phyloP scores from a whole-genome alignment of 805 yeast species.

The Debaryomyces prosopidis region DNA sequence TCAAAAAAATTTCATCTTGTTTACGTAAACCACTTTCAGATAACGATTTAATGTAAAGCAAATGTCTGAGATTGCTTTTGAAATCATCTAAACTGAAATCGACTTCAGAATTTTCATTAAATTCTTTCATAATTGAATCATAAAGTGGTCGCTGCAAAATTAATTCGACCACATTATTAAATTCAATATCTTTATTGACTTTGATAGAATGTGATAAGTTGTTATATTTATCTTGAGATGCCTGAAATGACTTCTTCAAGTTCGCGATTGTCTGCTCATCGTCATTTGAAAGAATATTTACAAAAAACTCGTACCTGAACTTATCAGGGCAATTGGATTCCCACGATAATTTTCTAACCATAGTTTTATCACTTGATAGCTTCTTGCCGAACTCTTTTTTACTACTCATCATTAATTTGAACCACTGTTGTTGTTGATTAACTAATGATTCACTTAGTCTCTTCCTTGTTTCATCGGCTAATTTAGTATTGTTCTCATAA shows the following conservation, averaged over 20 bases:
- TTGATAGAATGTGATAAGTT: slow-evolving; percentile 28
- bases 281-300: slow-evolving; percentile 22
- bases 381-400: slow-evolving; percentile 24
- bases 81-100: slow-evolving; percentile 13
- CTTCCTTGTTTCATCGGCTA: slow-evolving; percentile 20
- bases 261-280: slow-evolving; percentile 15
- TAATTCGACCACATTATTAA: slow-evolving; percentile 22
- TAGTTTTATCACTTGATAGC: slow-evolving; percentile 27
- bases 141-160: slow-evolving; percentile 33
- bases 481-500: slow-evolving; percentile 33
- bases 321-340: slow-evolving; percentile 31
- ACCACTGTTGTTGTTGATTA: slow-evolving; percentile 29
- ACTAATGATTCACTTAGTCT: slow-evolving; percentile 13
- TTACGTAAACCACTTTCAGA: slow-evolving; percentile 37
- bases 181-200: slow-evolving; percentile 34
- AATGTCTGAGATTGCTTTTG: slow-evolving; percentile 24
- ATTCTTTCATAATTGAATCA: slow-evolving; percentile 19
- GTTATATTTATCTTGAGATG: slow-evolving; percentile 20
- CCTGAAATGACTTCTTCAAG: slow-evolving; percentile 17
- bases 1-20: slow-evolving; percentile 41
- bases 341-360: slow-evolving; percentile 37
- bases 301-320: slow-evolving; percentile 28
- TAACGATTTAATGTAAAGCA: slow-evolving; percentile 39
- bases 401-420: slow-evolving; percentile 19
- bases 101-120: slow-evolving; percentile 5